These are phyloP conservation scores for Neopestalotiopsis sp. DNA, from an alignment of 2,329 filamentous ascomycete species.

Conservation along the genomic window DNA sequence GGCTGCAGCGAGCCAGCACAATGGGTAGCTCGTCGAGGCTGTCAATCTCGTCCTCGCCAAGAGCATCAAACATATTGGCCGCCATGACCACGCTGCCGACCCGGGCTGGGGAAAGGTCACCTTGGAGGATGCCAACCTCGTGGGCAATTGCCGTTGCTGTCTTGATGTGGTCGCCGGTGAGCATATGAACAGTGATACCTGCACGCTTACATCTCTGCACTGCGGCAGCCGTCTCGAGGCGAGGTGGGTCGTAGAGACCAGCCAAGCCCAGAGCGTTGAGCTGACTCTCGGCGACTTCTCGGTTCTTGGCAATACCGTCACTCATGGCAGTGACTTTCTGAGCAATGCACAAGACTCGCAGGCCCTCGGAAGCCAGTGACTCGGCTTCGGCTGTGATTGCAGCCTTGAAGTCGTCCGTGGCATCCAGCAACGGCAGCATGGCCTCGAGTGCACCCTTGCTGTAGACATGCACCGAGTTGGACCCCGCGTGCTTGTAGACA, in stretches of 20 bases:
- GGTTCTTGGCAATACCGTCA: conserved; percentile 48
- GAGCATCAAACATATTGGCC: conserved; percentile 65
- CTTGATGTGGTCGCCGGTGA: conserved; percentile 72
- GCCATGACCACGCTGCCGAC: conserved; percentile 61
- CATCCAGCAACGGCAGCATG: conserved; percentile 57
- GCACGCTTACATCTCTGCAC: conserved; percentile 64
- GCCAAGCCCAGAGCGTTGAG: conserved; percentile 73
- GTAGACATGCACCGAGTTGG: conserved; percentile 50
- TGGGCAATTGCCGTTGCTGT: conserved; percentile 70
- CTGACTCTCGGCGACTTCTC: conserved; percentile 59
- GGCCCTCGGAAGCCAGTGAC: conserved; percentile 64
- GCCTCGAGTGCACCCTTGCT: conserved; percentile 65
- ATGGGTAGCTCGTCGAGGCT: conserved; percentile 64
- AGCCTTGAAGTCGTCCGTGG: conserved; percentile 51
- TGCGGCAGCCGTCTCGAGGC: conserved; percentile 67
- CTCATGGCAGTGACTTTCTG: conserved; percentile 48
- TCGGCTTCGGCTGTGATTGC: conserved; percentile 57
- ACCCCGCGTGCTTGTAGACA: conserved; percentile 55
- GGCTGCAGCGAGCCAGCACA: conserved; percentile 73
- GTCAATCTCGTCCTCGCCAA: conserved; percentile 69
- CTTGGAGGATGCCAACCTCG: conserved; percentile 66
- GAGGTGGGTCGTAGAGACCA: conserved; percentile 75
- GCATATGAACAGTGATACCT: conserved; percentile 72
- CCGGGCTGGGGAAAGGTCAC: conserved; percentile 41
- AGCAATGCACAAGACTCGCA: conserved; percentile 73